Base-by-base conservation (phyloP, 768 basidiomycete genomes). In the Collybia sordida region DNA sequence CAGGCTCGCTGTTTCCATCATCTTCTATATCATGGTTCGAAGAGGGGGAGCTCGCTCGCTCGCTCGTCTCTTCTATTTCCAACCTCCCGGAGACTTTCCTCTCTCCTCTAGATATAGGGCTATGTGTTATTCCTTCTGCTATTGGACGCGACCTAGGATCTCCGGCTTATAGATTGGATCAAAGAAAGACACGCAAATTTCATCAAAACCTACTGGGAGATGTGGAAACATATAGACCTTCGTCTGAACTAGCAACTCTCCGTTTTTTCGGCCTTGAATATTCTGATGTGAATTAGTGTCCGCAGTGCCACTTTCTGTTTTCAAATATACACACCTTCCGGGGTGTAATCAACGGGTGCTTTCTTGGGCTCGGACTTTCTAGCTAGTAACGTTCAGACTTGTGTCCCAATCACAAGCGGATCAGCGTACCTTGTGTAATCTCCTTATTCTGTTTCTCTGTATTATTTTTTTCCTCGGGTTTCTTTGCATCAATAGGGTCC, bases 231-330 rank as follows among this genome's bases (percentile, higher is more conserved):
- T 67, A 70, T 6, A 71, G 64, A 36, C 82, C 84, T 18, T 82
- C 78, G 25, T 82, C 83, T 0, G 81, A 83, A 25, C 78, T 69
- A 4, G 79, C 57, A 22, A 83, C 73, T 49, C 76, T 75, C 42
- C 82, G 68, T 59, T 72, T 80, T 66, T 86, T 86, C 6, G 66
- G 28, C 42, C 60, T 73, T 8, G 67, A 62, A 22, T 59, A 64
- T 52, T 68, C 73, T 68, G 46, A n/a, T 49, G 35, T 14, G 19
- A 11, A 25, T 8, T 24, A 25, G n/a, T 17, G 22, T 40, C 27
- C 25, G 28, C 41, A 52, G 45, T 7, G 41, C 8, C 31, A 31
- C 31, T 8, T 31, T 31, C 9, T 12, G 11, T 3, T 4, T 14
- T 11, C 11, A 12, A 31, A 31, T 14, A 7, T 12, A 14, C 31